Conservation (phyloP, 148 eudicot genomes). For the Rhododendron kiyosumense region DNA sequence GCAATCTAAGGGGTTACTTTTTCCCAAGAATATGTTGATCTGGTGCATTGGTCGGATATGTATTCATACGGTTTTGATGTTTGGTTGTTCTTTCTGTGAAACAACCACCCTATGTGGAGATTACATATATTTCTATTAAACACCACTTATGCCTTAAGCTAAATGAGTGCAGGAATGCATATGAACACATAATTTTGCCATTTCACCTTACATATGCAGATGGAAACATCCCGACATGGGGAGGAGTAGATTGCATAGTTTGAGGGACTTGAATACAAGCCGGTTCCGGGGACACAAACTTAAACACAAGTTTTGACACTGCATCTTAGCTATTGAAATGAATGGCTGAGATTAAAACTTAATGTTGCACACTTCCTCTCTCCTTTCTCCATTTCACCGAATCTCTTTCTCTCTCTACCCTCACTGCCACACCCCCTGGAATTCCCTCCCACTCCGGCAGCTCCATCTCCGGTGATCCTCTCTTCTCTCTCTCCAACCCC, state of each 20-base stretch:
- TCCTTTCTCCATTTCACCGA: too few species aligned
- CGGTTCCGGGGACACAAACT: too few species aligned
- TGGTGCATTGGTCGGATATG: not conserved
- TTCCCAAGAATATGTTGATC: not conserved
- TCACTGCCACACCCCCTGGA: too few species aligned
- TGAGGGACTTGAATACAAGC: not conserved
- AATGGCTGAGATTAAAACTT: too few species aligned
- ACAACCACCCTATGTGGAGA: not conserved
- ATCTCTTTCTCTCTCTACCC: too few species aligned
- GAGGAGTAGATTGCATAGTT: not conserved
- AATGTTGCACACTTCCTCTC: too few species aligned
- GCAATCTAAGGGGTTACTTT: not conserved
- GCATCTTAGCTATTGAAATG: too few species aligned
- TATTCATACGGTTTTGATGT: not conserved
- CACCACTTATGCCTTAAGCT: not conserved
- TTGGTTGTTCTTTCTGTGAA: not conserved
- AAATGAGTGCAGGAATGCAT: not conserved
- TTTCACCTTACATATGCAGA: not conserved
- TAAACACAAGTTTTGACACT: too few species aligned
- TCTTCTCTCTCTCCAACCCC: too few species aligned
- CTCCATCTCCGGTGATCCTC: too few species aligned
- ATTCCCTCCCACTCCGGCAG: too few species aligned
- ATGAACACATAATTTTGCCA: not conserved
- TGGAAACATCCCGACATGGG: not conserved
- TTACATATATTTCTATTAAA: not conserved